A percentile compares a stretch with the other conserved stretches of the same genome.
Conservation (phyloP, 2,329 filamentous ascomycete genomes). For the Aspergillus arachidicola region DNA sequence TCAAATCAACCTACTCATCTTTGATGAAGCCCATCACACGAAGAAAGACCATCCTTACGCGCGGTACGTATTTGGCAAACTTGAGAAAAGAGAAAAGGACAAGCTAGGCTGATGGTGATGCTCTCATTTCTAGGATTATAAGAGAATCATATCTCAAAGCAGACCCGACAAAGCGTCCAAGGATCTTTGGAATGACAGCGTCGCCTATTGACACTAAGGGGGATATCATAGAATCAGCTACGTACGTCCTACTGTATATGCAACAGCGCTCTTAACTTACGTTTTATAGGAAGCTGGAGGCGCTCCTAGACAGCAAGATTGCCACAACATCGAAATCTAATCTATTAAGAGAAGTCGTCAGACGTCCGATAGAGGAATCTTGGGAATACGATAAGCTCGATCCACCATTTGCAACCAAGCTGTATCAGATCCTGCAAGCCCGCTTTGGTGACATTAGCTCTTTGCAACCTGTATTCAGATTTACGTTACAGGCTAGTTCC, state of each 20-base stretch:
- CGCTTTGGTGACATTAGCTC: conserved; percentile 55
- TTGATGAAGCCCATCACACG: conserved; percentile 94
- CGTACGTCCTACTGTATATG: conserved; percentile 31
- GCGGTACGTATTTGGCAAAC: conserved; percentile 45
- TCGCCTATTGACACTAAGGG: conserved; percentile 86
- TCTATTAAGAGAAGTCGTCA: conserved; percentile 61
- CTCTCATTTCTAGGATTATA: conserved; percentile 63
- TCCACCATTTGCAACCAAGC: conserved; percentile 61
- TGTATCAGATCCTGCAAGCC: conserved; percentile 62
- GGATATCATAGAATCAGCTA: conserved; percentile 70
- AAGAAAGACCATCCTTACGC: conserved; percentile 94
- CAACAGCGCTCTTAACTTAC: conserved; percentile 10
- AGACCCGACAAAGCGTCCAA: conserved; percentile 59
- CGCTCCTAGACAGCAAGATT: conserved; percentile 77
- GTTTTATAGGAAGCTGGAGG: conserved; percentile 65
- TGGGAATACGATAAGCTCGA: conserved; percentile 58
- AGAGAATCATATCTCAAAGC: conserved; percentile 75
- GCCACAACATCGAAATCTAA: conserved; percentile 70
- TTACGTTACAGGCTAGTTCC: conserved; percentile 61
- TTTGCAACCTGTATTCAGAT: conserved; percentile 61
- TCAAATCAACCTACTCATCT: conserved; percentile 85
- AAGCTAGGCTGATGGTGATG: neutral
- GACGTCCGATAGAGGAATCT: conserved; percentile 61
- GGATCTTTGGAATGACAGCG: conserved; percentile 94
- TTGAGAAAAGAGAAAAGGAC: neutral